phyloP scores from a whole-genome alignment of 179 eudicot genomes.

The Actinidia polygama region DNA sequence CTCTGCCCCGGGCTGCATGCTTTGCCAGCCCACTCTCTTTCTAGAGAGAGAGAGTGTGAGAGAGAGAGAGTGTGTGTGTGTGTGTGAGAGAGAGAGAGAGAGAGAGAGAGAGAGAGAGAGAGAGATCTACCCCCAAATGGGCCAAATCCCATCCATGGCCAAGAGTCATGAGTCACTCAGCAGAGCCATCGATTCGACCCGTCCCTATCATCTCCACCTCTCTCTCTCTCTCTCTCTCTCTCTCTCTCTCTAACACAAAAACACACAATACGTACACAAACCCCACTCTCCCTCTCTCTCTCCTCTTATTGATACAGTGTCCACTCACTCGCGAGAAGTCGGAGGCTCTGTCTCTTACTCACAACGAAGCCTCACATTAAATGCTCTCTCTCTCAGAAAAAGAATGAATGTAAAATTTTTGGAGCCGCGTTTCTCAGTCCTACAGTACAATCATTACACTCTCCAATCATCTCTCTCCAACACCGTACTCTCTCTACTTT shows the following conservation, averaged over 20 bases:
- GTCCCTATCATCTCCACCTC: slow-evolving; percentile 23
- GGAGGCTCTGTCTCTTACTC: slow-evolving; percentile 6
- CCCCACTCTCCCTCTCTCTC: neutral
- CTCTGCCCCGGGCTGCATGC: no score
- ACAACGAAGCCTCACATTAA: neutral
- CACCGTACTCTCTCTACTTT: slow-evolving; percentile 36
- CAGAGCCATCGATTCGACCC: slow-evolving; percentile 23
- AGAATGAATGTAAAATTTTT: neutral
- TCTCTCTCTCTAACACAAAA: slow-evolving; percentile 19
- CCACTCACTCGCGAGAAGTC: slow-evolving; percentile 22
- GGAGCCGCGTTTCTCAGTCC: slow-evolving; percentile 45
- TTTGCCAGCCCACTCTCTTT: no score
- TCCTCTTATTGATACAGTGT: neutral
- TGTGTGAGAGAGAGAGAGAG: no score
- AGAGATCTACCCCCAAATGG: no score
- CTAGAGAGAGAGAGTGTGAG: no score
- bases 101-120: no score
- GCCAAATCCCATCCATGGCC: no score
- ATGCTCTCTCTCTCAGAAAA: neutral
- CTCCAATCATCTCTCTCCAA: slow-evolving; percentile 12
- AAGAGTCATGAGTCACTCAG: no score
- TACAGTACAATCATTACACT: slow-evolving; percentile 47
- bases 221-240: no score
- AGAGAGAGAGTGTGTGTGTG: no score
- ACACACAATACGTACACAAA: neutral